A percentile compares a stretch with the other conserved stretches of the same genome.
Conservation (phyloP, 306 rosid species). For the Begonia peltatifolia region DNA sequence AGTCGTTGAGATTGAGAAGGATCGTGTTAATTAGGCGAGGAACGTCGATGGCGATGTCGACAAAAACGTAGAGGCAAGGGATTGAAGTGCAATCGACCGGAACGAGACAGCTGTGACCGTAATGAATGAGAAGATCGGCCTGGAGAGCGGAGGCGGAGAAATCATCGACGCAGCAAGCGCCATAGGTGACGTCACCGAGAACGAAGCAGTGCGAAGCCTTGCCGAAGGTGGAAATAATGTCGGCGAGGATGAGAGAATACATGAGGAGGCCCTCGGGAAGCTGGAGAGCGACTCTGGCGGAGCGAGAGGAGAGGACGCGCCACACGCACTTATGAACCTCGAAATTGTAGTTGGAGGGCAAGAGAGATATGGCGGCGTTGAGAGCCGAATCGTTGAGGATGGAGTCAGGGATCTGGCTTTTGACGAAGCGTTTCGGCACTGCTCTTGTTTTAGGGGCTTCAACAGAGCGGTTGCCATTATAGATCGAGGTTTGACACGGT, state of each 20-base stretch:
- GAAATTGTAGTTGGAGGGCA: constrained; percentile 60
- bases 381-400: constrained; percentile 27
- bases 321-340: constrained; percentile 81
- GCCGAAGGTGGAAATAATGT: constrained; percentile 65
- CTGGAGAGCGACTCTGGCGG: constrained; percentile 64
- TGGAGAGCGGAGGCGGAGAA: constrained; percentile 54
- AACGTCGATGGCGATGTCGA: constrained; percentile 61
- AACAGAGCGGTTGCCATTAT: neutral
- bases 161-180: constrained; percentile 82
- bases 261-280: constrained; percentile 90
- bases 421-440: constrained; percentile 32
- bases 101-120: constrained; percentile 87
- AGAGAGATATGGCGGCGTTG: constrained; percentile 31
- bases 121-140: constrained; percentile 66
- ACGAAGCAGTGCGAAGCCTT: constrained; percentile 45
- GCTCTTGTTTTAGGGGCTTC: constrained; percentile 1
- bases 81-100: constrained; percentile 64
- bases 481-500: neutral
- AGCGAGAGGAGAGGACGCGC: constrained; percentile 55
- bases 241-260: constrained; percentile 72
- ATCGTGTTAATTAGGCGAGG: constrained; percentile 42
- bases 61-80: constrained; percentile 86
- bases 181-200: constrained; percentile 73
- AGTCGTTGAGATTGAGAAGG: constrained; percentile 26
- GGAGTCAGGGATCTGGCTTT: constrained; percentile 38